Percentiles rank a stretch among this genome's conserved stretches.
Conservation (phyloP, 2,329 filamentous ascomycete genomes). For the Delphinella strobiligena region DNA sequence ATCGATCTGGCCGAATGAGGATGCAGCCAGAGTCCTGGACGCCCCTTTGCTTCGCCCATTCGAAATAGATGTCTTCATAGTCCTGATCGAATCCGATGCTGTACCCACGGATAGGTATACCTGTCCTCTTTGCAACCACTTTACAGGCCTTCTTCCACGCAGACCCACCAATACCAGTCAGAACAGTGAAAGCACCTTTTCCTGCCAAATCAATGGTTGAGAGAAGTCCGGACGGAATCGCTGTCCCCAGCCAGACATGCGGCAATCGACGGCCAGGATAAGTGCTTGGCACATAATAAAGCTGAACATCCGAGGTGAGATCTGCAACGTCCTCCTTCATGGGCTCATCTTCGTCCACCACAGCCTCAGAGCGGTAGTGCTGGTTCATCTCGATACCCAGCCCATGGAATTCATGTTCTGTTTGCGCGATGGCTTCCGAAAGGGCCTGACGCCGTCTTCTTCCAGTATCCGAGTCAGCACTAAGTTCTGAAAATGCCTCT, state of each 20-base stretch:
- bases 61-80: slow-evolving; percentile 50
- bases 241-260: slow-evolving; percentile 49
- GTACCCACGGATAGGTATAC: slow-evolving; percentile 36
- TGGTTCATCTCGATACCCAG: slow-evolving; percentile 51
- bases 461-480: slow-evolving; percentile 14
- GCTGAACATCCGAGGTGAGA: slow-evolving; percentile 27
- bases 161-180: slow-evolving; percentile 42
- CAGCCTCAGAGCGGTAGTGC: slow-evolving; percentile 34
- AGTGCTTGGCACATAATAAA: slow-evolving; percentile 37
- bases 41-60: slow-evolving; percentile 43
- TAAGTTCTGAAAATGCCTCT: background rate
- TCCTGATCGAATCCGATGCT: slow-evolving; percentile 47
- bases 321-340: slow-evolving; percentile 19
- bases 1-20: slow-evolving; percentile 46
- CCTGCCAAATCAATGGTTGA: slow-evolving; percentile 51
- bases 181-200: slow-evolving; percentile 34
- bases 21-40: slow-evolving; percentile 47
- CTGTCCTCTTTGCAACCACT: slow-evolving; percentile 17
- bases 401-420: slow-evolving; percentile 32
- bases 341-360: slow-evolving; percentile 23
- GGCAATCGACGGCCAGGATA: slow-evolving; percentile 49
- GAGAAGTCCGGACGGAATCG: slow-evolving; percentile 30
- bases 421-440: slow-evolving; percentile 17
- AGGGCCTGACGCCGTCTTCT: slow-evolving; percentile 26
- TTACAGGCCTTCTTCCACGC: slow-evolving; percentile 41